Evolutionary conservation across 164 flowering plant species (phyloP).

Genomic region (Aristolochia contorta): DNA sequence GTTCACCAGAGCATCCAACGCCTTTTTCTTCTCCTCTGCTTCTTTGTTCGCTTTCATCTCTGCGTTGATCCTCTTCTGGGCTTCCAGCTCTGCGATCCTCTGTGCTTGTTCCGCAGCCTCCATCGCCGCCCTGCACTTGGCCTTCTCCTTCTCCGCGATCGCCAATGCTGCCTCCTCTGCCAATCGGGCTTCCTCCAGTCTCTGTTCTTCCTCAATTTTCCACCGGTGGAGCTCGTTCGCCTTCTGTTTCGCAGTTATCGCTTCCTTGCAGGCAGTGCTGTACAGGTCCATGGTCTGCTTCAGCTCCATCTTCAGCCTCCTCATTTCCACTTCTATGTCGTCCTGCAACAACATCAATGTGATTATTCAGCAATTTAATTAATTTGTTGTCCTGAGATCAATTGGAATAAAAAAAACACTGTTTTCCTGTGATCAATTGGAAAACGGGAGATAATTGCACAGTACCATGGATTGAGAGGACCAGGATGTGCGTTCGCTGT

Average conservation of each 20-base stretch:
- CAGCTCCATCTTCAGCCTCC: conserved; percentile 56
- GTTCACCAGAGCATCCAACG: conserved; percentile 18
- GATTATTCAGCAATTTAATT: no score
- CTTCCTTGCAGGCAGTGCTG: conserved; percentile 67
- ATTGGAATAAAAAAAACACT: no score
- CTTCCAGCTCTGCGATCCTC: conserved; percentile 61
- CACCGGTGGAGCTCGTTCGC: conserved; percentile 76
- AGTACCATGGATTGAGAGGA: conserved; percentile 25
- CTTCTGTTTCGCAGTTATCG: conserved; percentile 57
- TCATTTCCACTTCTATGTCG: conserved; percentile 62
- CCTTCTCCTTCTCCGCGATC: conserved; percentile 54
- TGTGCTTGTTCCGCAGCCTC: conserved; percentile 75
- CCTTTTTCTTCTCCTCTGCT: conserved; percentile 47
- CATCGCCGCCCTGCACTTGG: conserved; percentile 55
- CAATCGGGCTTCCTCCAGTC: conserved; percentile 46
- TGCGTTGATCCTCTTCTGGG: conserved; percentile 52
- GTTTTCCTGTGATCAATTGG: no score
- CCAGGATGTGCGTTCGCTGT: conserved; percentile 14
- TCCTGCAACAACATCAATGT: no score
- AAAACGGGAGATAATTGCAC: no score
- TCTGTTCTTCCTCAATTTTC: conserved; percentile 72
- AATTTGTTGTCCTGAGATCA: no score
- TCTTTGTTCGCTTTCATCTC: conserved; percentile 58
- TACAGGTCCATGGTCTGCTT: conserved; percentile 75
- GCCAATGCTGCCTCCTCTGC: conserved; percentile 67